These are phyloP conservation scores for Fusarium sp. DNA, from an alignment of 2,329 filamentous ascomycete species.

Conservation along the genomic window DNA sequence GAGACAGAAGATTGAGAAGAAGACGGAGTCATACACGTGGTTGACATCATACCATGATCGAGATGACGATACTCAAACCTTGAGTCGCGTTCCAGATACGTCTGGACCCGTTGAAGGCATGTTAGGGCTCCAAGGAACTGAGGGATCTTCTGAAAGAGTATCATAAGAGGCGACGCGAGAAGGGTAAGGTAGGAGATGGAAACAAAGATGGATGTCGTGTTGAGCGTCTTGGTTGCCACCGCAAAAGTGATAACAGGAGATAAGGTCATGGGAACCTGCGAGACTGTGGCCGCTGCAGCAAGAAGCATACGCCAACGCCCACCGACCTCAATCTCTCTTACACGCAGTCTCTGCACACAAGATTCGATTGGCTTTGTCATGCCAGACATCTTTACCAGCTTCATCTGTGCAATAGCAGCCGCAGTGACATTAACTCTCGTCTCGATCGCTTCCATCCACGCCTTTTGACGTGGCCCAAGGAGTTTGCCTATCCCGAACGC, in stretches of 20 bases:
- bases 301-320: conserved; percentile 38
- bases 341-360: conserved; percentile 40
- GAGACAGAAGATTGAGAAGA: not conserved
- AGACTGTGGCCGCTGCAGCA: conserved; percentile 42
- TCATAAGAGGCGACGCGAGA: not conserved
- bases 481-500: not conserved
- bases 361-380: conserved; percentile 40
- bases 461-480: conserved; percentile 35
- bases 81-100: not conserved
- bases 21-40: accelerated
- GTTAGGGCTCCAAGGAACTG: not conserved
- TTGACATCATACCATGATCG: accelerated
- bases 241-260: conserved; percentile 47
- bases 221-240: conserved; percentile 43
- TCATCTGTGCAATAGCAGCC: conserved; percentile 44
- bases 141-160: not conserved
- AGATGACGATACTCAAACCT: not conserved
- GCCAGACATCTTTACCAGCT: conserved; percentile 44
- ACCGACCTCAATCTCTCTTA: conserved; percentile 41
- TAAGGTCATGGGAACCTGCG: conserved; percentile 43
- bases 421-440: conserved; percentile 44
- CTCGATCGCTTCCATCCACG: conserved; percentile 50
- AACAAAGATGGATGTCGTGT: conserved; percentile 44
- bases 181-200: not conserved
- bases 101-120: not conserved